Evolutionary conservation across 2,329 filamentous ascomycete genomes (phyloP), one percentile per base, ranked within the genome.

Genomic region (Phyllosticta citrichinensis): DNA sequence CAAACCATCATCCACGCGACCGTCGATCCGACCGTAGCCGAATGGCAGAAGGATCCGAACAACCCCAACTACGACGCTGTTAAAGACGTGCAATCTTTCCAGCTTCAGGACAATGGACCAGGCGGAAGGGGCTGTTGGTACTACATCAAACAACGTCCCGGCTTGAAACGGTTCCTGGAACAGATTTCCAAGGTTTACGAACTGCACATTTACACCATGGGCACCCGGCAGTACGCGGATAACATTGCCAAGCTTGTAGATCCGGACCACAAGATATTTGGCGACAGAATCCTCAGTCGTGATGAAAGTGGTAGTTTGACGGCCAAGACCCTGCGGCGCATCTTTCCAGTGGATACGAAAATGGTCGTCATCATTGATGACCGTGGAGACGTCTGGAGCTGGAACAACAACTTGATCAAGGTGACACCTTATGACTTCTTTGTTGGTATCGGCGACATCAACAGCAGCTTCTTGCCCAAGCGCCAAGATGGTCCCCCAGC

Each of bases 281-380:
- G 89, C 50, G 92, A 97, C 74, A 86, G 94, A 60, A 92, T 99
- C 68, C 88, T 99, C 69, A 97, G 93, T 74, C 88, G 94, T 68
- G 93, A 97, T 72, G 94, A 99, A 76, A 99, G 95, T 71, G 93
- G 93, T 60, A 97, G 88, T 72, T 86, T 97, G 73, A 89, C 87
- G 2, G 86, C 88, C 62, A 99, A 99, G 80, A 94, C 87, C 66
- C 78, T 99, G 30, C 89, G 94, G 70, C 85, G 94, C 8, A 76
- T 99, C 14, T 99, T 99, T 73, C 94, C 95, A 5, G 90, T 96
- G 63, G 95, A 95, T 74, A 97, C 93, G 5, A 93, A 96, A 74
- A 99, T 99, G 94, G 95, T 97, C 0, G 92, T 97, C 62, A 97
- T 99, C 68, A 99, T 99, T 65, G 94, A 99, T 71, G 94, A 99